Evolutionary conservation across 495 filamentous ascomycete species (phyloP), one percentile per base, ranked within the genome.

Genomic region (Aspergillus haitiensis): DNA sequence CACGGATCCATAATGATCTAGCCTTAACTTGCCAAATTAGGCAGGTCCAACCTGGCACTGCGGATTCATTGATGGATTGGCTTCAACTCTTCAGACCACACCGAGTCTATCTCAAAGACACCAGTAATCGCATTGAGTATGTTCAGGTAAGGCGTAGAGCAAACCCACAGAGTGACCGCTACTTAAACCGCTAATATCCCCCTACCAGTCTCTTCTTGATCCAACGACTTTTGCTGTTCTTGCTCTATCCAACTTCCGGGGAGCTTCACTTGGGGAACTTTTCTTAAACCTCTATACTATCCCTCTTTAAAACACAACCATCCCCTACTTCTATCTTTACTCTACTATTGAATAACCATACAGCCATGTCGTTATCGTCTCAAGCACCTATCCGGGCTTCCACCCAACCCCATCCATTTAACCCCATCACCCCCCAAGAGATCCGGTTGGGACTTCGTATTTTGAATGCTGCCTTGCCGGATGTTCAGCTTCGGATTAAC

Each of bases 391-490:
- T 50, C 10, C 33, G 33, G 55, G 40, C 52, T 15, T 45, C 58
- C 35, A 52, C 13, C 21, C 59, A 32, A 53, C 67, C 73, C 37
- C 76, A 79, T 61, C 76, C 76, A 0, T 77, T 79, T 48, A 75
- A 79, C 55, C 75, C 76, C 11, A 70, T 78, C 34, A 73, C 70
- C 6, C 71, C 75, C 12, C 71, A 68, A 52, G 76, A 79, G 62
- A 79, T 79, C 48, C 68, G 71, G 49, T 49, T 79, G 52, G 76
- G 69, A 7, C 71, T 73, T 6, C 70, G 68, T 31, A 65, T 79
- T 45, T 56, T 79, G 44, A 67, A 77, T 55, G 66, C 70, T 5
- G 66, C 75, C 12, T 77, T 79, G 46, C 69, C 75, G 0, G 74
- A 68, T 15, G 70, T 74, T 32, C 64, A 72, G 54, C 62, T 79